Percentiles rank a stretch among this genome's conserved stretches.
These are phyloP conservation scores for Phytophthora syringae DNA, from an alignment of 352 stramenopile species.

Conservation along the genomic window DNA sequence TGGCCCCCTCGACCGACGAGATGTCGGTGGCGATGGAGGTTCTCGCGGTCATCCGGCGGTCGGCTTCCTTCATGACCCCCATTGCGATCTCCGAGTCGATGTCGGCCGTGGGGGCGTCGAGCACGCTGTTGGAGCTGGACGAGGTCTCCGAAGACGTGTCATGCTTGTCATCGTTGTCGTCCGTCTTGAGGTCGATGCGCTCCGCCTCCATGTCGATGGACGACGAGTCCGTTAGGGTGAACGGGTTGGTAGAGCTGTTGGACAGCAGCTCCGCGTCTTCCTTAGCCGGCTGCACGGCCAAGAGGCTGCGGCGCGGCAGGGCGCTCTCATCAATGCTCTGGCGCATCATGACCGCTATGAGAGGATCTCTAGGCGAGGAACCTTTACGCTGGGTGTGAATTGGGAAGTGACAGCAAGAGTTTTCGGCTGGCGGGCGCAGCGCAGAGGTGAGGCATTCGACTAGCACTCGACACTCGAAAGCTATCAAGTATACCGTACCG, in stretches of 20 bases:
- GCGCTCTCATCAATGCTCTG: conserved; percentile 33
- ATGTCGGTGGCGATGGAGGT: conserved; percentile 35
- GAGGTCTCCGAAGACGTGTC: conserved; percentile 28
- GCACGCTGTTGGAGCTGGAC: conserved; percentile 31
- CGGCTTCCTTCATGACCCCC: conserved; percentile 25
- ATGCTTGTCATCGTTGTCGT: conserved; percentile 24
- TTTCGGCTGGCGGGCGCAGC: neutral
- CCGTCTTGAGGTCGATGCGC: conserved; percentile 16
- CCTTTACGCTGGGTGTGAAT: conserved; percentile 32
- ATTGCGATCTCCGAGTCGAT: conserved; percentile 20
- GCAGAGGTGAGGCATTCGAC: conserved; percentile 10
- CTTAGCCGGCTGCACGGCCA: conserved; percentile 6
- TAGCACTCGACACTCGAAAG: conserved; percentile 5
- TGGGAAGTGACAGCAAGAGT: conserved; percentile 31
- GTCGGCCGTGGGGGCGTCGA: conserved; percentile 1
- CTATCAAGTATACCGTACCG: conserved; percentile 6
- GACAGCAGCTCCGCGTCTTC: conserved; percentile 19
- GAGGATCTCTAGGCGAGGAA: conserved; percentile 9
- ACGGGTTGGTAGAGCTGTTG: conserved; percentile 25
- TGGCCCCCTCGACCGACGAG: conserved; percentile 20
- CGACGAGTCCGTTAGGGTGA: conserved; percentile 17
- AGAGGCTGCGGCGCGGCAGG: conserved; percentile 26
- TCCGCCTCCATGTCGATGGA: conserved; percentile 35
- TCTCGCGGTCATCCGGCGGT: conserved; percentile 29
- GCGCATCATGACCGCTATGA: conserved; percentile 26